Base-by-base conservation (phyloP, 441 rosid species). In the Breynia disticha region DNA sequence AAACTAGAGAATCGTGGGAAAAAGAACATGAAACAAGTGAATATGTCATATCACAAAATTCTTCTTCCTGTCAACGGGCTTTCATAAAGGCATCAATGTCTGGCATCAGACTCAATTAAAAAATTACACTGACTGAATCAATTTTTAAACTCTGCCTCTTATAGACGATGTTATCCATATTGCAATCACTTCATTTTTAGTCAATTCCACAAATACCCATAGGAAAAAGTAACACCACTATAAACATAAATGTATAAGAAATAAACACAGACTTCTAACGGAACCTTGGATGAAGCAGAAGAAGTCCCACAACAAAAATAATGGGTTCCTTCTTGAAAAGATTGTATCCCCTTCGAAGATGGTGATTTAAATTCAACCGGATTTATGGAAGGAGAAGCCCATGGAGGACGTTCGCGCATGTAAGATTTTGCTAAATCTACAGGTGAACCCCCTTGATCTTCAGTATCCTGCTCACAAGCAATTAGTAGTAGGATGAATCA, bases 351-450 rank as follows among this genome's bases (percentile, higher is more conserved):
- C 37, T 52, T 60, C 5, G 80, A 72, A 43, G 83, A 70, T 57
- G 82, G 72, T 37, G 82, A 73, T 65, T 35, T 62, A 22, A 66
- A 66, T 49, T 71, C 84, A 43, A 50, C 66, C 55, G 54, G 64
- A 49, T 59, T 79, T 9, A 20, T 58, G n/a, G n/a, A n/a, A 8
- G 87, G 89, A 65, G 98, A 86, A 49, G 86, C 77, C 94, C 94
- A 82, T 10, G 84, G 73, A 49, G 81, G 79, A 46, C 87, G 83
- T 42, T 67, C 74, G 67, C 20, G 86, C 97, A 88, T 91, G 67
- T 72, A 91, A 28, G 86, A 80, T 78, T 75, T 88, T 66, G 95
- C 97, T 71, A 86, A 42, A 50, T 83, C 86, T 49, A 76, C 90
- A 14, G 96, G 98, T 48, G 90, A 85, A 35, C 86, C 87, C 16